phyloP scores from a whole-genome alignment of 108 stramenopile genomes.

The Seminavis robusta region DNA sequence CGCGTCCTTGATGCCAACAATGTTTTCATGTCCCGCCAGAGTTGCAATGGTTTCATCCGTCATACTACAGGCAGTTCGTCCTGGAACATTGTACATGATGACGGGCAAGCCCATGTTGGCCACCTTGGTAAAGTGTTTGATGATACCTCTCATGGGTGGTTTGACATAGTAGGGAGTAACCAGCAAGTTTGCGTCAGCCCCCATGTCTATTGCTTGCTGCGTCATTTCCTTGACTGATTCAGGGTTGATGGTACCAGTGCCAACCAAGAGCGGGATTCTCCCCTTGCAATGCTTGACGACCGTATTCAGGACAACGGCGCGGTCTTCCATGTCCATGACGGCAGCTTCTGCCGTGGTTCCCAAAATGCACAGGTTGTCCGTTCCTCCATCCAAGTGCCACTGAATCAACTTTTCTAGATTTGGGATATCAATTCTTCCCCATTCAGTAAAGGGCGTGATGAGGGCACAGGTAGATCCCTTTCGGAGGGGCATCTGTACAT shows the following conservation, averaged over 20 bases:
- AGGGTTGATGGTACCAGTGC: constrained; percentile 85
- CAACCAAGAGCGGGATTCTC: constrained; percentile 68
- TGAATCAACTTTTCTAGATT: constrained; percentile 64
- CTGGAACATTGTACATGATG: constrained; percentile 91
- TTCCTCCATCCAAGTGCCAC: constrained; percentile 70
- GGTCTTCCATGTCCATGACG: constrained; percentile 72
- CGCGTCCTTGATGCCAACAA: constrained; percentile 89
- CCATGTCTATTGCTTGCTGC: constrained; percentile 82
- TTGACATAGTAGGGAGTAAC: constrained; percentile 95
- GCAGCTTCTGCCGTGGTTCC: constrained; percentile 95
- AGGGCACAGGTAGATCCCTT: constrained; percentile 83
- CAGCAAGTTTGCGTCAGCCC: constrained; percentile 87
- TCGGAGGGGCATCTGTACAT: constrained; percentile 40
- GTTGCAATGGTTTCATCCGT: constrained; percentile 61
- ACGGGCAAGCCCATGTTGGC: constrained; percentile 88
- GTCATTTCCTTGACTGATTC: constrained; percentile 65
- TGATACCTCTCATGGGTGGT: constrained; percentile 82
- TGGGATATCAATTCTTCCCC: constrained; percentile 69
- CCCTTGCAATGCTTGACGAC: constrained; percentile 75
- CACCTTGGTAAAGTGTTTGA: constrained; percentile 69
- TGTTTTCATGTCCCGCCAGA: constrained; percentile 52
- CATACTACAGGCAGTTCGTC: constrained; percentile 63
- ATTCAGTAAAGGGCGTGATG: constrained; percentile 79
- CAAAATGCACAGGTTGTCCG: constrained; percentile 85
- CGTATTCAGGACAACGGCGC: constrained; percentile 62